Percentiles rank a stretch among this genome's conserved stretches.
Conservation (phyloP, 768 basidiomycete genomes). For the Auricularia sp. region DNA sequence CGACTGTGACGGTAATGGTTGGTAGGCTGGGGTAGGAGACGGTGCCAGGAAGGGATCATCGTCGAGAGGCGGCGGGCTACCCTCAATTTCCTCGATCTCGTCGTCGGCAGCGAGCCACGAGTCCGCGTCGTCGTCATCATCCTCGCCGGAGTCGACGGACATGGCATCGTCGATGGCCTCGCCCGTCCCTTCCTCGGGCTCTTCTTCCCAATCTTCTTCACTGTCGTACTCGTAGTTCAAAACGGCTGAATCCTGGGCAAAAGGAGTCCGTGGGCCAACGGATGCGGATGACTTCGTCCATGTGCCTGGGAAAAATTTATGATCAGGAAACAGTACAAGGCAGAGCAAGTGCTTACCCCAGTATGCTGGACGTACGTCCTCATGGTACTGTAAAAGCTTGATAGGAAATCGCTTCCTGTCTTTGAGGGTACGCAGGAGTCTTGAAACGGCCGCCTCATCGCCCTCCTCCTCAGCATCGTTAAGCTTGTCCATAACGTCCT, state of each 20-base stretch:
- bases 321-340: background rate
- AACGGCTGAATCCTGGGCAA: conserved; percentile 62
- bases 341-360: conserved; percentile 38
- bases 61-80: conserved; percentile 26
- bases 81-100: conserved; percentile 7
- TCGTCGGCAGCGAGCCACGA: background rate
- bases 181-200: conserved; percentile 53
- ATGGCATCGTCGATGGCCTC: conserved; percentile 45
- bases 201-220: conserved; percentile 93
- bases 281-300: conserved; percentile 75
- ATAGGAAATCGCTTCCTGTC: conserved; percentile 55
- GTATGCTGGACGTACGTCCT: conserved; percentile 85
- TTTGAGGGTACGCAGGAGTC: conserved; percentile 48
- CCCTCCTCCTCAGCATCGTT: conserved; percentile 70
- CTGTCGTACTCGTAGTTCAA: conserved; percentile 91
- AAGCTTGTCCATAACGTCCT: conserved; percentile 48
- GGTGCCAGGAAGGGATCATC: conserved; percentile 19
- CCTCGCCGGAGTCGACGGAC: background rate
- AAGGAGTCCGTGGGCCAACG: conserved; percentile 77
- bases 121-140: background rate
- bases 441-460: conserved; percentile 57
- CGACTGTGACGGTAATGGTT: background rate
- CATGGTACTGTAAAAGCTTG: conserved; percentile 75
- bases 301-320: conserved; percentile 34
- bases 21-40: background rate